Evolutionary conservation across 2,329 filamentous ascomycete species (phyloP).

Genomic region (Penicillium crustosum): DNA sequence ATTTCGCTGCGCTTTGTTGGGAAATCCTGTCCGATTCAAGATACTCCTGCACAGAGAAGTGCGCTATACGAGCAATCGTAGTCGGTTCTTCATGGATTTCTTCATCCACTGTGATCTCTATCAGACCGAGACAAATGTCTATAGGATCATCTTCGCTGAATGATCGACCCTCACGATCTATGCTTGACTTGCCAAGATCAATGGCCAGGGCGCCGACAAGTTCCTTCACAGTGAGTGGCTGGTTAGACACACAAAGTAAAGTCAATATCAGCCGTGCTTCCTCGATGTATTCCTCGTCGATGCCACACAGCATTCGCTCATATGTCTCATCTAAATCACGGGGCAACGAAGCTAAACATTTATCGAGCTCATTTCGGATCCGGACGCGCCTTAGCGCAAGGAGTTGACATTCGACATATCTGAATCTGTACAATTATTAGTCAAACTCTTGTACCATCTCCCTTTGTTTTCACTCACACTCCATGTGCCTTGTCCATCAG

Average conservation of each 20-base stretch:
- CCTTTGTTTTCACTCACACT: constrained; percentile 7
- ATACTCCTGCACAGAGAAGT: constrained; percentile 38
- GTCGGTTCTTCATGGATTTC: accelerated
- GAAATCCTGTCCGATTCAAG: constrained; percentile 27
- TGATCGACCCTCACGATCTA: constrained; percentile 17
- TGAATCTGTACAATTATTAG: constrained; percentile 24
- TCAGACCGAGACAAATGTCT: constrained; percentile 28
- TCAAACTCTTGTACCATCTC: background rate
- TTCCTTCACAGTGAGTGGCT: constrained; percentile 25
- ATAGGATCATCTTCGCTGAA: constrained; percentile 20
- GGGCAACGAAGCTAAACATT: constrained; percentile 27
- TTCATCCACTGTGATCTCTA: constrained; percentile 6
- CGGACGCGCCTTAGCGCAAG: constrained; percentile 10
- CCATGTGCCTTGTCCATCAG: constrained; percentile 5
- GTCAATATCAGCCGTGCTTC: constrained; percentile 28
- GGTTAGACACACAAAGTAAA: constrained; percentile 24
- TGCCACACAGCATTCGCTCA: constrained; percentile 29
- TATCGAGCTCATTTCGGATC: constrained; percentile 24
- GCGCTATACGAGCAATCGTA: constrained; percentile 26
- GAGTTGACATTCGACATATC: constrained; percentile 33
- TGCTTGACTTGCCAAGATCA: constrained; percentile 10
- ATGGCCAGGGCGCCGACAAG: constrained; percentile 28
- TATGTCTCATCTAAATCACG: constrained; percentile 32
- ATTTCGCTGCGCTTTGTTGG: background rate
- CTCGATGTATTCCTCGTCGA: constrained; percentile 16